These are phyloP conservation scores for Boehmeria nivea DNA, from an alignment of 306 rosid species.

Conservation along the genomic window DNA sequence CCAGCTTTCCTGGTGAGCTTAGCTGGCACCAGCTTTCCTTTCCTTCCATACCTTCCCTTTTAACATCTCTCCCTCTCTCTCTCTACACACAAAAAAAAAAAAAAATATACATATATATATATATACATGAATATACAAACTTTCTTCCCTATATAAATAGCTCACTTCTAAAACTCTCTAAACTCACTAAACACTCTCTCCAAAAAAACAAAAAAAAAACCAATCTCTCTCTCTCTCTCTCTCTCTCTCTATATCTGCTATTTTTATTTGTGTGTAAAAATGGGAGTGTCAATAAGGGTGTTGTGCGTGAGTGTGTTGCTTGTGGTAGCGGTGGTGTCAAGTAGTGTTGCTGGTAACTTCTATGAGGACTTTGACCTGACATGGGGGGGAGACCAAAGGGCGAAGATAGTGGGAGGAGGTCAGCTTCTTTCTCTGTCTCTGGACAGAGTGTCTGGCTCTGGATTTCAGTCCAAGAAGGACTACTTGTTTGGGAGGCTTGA, in stretches of 20 bases:
- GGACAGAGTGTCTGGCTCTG: conserved; percentile 75
- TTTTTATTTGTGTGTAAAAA: no score
- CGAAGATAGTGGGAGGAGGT: conserved; percentile 58
- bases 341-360: conserved; percentile 40
- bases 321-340: conserved; percentile 14
- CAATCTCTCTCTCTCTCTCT: no score
- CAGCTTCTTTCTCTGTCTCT: conserved; percentile 67
- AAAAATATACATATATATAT: neutral
- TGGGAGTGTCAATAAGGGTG: conserved; percentile 33
- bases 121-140: neutral
- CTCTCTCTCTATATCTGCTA: no score
- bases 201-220: no score
- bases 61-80: neutral
- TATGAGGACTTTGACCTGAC: conserved; percentile 60
- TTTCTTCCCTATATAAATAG: conserved; percentile 10
- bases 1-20: conserved; percentile 49
- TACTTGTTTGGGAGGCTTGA: conserved; percentile 70
- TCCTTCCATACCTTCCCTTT: conserved; percentile 15
- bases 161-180: neutral
- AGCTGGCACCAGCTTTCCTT: conserved; percentile 65
- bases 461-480: conserved; percentile 65
- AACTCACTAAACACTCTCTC: neutral
- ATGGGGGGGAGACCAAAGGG: conserved; percentile 76
- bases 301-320: conserved; percentile 14
- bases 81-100: no score